These are phyloP conservation scores for Capsella bursapastoris DNA, from an alignment of 345 rosid genomes.

Conservation along the genomic window DNA sequence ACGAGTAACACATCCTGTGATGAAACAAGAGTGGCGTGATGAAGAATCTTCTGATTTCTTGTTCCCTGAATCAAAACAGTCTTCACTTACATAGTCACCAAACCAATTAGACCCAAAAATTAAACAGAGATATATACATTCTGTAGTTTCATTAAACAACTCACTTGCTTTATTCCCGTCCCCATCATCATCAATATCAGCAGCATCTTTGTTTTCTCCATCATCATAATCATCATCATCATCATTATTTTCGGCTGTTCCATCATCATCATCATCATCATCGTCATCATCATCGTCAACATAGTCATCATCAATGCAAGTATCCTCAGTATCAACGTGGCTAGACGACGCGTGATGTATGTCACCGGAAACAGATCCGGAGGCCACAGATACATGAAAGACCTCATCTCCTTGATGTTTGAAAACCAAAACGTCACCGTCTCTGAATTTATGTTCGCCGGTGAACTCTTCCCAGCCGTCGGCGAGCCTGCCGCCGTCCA, in stretches of 20 bases:
- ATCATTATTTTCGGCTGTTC: not conserved
- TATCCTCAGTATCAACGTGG: not conserved
- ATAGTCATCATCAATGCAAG: not conserved
- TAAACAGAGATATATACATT: not conserved
- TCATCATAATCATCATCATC: not conserved
- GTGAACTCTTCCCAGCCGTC: slow-evolving; percentile 43
- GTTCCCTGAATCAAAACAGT: slow-evolving; percentile 30
- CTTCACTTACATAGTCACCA: slow-evolving; percentile 4
- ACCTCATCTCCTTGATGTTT: slow-evolving; percentile 33
- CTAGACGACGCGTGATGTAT: slow-evolving; percentile 1
- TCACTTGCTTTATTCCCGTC: not conserved
- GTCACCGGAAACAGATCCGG: slow-evolving; percentile 14
- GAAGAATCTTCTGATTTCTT: slow-evolving; percentile 31
- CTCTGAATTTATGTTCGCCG: not conserved
- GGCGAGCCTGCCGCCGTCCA: slow-evolving; percentile 15
- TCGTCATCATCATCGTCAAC: not conserved
- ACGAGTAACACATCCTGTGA: slow-evolving; percentile 32
- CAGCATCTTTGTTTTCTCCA: not conserved
- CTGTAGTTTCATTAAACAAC: not conserved
- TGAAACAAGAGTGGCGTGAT: slow-evolving; percentile 14
- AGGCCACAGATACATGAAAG: slow-evolving; percentile 28
- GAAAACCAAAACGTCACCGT: slow-evolving; percentile 36
- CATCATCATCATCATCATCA: not conserved
- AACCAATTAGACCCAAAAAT: not conserved
- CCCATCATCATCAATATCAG: not conserved